A percentile compares a stretch with the other conserved stretches of the same genome.
Conservation (phyloP, 2,329 filamentous ascomycete species). For the Neonectria magnoliae region DNA sequence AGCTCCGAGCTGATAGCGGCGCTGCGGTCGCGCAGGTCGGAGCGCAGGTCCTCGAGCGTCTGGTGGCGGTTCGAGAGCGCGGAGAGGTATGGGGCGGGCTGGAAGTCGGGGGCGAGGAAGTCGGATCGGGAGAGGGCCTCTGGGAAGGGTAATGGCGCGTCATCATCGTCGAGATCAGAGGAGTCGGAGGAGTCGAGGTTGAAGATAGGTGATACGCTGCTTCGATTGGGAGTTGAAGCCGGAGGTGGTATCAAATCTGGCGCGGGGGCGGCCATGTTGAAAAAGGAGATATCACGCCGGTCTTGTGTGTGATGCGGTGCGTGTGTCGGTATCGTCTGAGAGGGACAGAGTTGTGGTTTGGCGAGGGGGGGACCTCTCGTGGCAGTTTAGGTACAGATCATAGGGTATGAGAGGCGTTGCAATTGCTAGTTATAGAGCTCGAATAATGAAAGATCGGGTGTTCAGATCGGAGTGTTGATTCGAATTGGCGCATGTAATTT, state of each 20-base stretch:
- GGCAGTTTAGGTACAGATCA: background rate
- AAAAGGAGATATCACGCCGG: background rate
- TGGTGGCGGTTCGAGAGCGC: conserved; percentile 89
- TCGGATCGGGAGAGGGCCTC: conserved; percentile 82
- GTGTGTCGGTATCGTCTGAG: background rate
- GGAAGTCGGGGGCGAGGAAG: conserved; percentile 82
- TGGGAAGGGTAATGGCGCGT: conserved; percentile 85
- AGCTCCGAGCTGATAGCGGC: conserved; percentile 85
- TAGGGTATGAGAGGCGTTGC: background rate
- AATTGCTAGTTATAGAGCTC: background rate
- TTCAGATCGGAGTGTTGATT: background rate
- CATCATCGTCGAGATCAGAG: conserved; percentile 63
- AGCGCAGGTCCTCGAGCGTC: conserved; percentile 90
- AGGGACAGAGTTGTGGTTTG: background rate
- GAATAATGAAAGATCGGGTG: background rate
- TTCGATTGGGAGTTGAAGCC: conserved; percentile 40
- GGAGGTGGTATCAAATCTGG: conserved; percentile 42
- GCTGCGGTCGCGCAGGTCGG: conserved; percentile 84
- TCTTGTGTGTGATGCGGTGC: background rate
- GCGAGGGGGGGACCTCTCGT: background rate
- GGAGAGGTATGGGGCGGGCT: conserved; percentile 82
- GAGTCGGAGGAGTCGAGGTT: conserved; percentile 55
- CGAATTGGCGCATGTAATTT: background rate
- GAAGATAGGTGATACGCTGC: conserved; percentile 49
- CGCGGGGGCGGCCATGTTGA: conserved; percentile 32